Conservation (phyloP, 441 rosid species). For the Jatropha multifida region DNA sequence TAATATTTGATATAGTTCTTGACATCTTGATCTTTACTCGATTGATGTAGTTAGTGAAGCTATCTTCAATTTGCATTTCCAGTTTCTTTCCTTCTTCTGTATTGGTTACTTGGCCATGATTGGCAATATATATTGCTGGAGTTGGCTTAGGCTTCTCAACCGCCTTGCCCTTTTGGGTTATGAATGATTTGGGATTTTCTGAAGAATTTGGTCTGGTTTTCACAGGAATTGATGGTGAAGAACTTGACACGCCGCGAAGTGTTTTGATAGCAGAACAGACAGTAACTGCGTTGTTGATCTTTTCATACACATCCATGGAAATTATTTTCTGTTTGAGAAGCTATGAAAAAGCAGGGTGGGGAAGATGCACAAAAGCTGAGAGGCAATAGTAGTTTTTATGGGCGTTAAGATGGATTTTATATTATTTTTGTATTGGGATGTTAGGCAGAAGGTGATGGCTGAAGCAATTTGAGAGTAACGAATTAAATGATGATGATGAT, state of each 20-base stretch:
- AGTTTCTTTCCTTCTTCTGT: background rate
- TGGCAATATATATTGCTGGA: too few relatives aligned
- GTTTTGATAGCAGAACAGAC: constrained; percentile 13
- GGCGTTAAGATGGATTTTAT: constrained; percentile 2
- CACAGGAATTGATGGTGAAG: background rate
- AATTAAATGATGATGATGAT: background rate
- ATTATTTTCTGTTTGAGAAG: background rate
- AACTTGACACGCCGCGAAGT: background rate
- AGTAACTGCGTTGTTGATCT: constrained; percentile 19
- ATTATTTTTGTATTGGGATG: background rate
- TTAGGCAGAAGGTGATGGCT: background rate
- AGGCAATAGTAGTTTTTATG: too few relatives aligned
- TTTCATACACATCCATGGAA: constrained; percentile 14
- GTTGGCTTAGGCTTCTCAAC: background rate
- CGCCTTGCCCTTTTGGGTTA: background rate
- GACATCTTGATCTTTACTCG: constrained; percentile 2
- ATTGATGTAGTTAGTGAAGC: constrained; percentile 4
- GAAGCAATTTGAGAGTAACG: background rate
- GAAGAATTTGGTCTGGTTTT: background rate
- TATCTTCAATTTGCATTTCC: constrained; percentile 7
- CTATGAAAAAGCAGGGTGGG: background rate
- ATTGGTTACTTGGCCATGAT: background rate
- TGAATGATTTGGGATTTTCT: background rate
- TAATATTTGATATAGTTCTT: constrained; percentile 2
- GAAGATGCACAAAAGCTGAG: background rate